Base-by-base conservation (phyloP, 2,329 filamentous ascomycete species). In the Septoria petroselini region DNA sequence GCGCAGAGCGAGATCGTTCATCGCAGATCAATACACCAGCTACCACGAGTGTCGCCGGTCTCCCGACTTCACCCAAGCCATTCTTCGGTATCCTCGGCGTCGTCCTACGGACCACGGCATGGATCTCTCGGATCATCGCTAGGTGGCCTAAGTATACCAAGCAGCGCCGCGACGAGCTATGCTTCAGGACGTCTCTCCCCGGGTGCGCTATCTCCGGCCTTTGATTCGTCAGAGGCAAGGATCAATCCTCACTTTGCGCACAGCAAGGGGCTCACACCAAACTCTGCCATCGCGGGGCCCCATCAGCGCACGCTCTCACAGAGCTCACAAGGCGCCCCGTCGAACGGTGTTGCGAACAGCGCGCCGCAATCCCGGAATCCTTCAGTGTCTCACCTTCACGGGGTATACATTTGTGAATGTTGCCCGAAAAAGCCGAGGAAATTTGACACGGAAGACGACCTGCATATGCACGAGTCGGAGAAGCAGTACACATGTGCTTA, bases 401-500 rank as follows among this genome's bases (percentile, higher is more conserved):
- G 80, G 15, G 67, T 80, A 25, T 84, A 77, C 62, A 83, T 95
- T 71, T 97, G 91, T 71, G 89, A 95, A 64, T 97, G 91, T 69
- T 97, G 91, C 70, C 91, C 90, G 0, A 96, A 96, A 71, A 96
- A 96, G 71, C 91, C 91, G 1, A 95, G 94, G 71, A 95, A 94
- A 65, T 96, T 96, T 63, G 88, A 94, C 60, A 88, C 82, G 3
- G 77, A 82, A 55, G 86, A 91, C 57, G 88, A 95, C 59, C 75
- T 97, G 48, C 83, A 83, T 57, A 75, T 84, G 37, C 91, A 97
- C 68, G 88, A 93, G 70, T 84, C 88, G 65, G 93, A 97, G 70
- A 97, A 97, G 70, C 91, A 97, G 70, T 97, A 96, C 69, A 88
- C 88, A 55, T 97, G 91, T 70, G 80, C 83, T 21, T 97, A 88